Percentiles rank a stretch among this genome's conserved stretches.
Conservation (phyloP, 805 yeast species). For the Metschnikowia borealis region DNA sequence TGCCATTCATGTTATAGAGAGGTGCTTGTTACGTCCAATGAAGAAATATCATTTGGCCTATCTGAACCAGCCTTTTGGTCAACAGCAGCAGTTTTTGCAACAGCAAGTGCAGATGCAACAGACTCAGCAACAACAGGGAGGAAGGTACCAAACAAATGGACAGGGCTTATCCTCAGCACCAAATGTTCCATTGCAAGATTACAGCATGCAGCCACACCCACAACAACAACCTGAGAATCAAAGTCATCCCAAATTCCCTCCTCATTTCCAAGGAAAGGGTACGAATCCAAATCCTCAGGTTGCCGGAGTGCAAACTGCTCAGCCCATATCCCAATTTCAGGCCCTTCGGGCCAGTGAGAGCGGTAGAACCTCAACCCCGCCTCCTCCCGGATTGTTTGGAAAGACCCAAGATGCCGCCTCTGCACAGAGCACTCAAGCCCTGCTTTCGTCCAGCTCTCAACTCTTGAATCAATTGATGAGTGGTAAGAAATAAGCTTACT, state of each 20-base stretch:
- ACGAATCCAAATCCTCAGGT: background rate
- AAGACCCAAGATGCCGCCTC: conserved; percentile 13
- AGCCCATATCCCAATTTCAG: conserved; percentile 21
- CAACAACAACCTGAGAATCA: background rate
- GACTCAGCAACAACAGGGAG: conserved; percentile 12
- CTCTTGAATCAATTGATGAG: conserved; percentile 80
- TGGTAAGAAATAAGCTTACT: conserved; percentile 49
- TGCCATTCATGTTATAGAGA: conserved; percentile 40
- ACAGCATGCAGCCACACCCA: background rate
- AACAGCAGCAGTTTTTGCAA: conserved; percentile 22
- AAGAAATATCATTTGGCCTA: conserved; percentile 45
- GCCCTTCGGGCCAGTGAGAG: conserved; percentile 32
- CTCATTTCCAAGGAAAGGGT: conserved; percentile 4
- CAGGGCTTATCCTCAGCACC: background rate
- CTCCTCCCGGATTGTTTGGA: conserved; percentile 68
- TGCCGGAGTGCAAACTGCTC: conserved; percentile 9
- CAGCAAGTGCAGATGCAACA: conserved; percentile 32
- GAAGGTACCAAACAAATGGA: background rate
- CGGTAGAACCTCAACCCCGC: conserved; percentile 50
- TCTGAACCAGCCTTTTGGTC: conserved; percentile 40
- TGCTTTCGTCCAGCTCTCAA: conserved; percentile 64
- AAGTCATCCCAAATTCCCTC: conserved; percentile 1
- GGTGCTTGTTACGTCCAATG: conserved; percentile 37
- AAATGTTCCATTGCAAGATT: background rate
- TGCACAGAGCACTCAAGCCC: conserved; percentile 10